phyloP scores from a whole-genome alignment of 257 asterid genomes.

The Ophiorrhiza pumila region DNA sequence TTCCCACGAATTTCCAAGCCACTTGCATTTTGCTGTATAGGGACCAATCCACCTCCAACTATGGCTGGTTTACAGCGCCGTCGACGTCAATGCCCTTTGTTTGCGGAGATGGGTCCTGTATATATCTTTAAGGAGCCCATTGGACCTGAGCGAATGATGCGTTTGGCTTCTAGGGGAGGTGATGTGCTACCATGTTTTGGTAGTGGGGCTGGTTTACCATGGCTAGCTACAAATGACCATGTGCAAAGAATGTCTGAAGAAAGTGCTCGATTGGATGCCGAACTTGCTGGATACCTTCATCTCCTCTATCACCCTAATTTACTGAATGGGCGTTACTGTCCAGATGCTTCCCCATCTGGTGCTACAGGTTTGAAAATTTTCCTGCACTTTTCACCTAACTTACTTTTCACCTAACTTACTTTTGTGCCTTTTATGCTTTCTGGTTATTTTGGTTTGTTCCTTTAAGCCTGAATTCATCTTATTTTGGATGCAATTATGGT shows the following conservation, averaged over 20 bases:
- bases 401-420: not conserved
- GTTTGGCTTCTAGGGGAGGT: slow-evolving; percentile 87
- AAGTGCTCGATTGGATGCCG: slow-evolving; percentile 74
- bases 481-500: not conserved
- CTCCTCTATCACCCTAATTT: slow-evolving; percentile 88
- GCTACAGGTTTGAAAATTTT: slow-evolving; percentile 62
- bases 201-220: slow-evolving; percentile 77
- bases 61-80: slow-evolving; percentile 99
- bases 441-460: slow-evolving; percentile 1
- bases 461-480: not conserved
- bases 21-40: slow-evolving; percentile 98
- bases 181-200: slow-evolving; percentile 95
- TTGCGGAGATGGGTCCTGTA: slow-evolving; percentile 98
- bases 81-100: slow-evolving; percentile 97
- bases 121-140: slow-evolving; percentile 86
- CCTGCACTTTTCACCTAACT: slow-evolving; percentile 10
- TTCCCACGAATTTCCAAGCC: slow-evolving; percentile 96
- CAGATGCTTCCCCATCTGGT: slow-evolving; percentile 97
- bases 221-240: slow-evolving; percentile 76
- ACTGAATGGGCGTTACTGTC: slow-evolving; percentile 92
- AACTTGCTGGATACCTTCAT: slow-evolving; percentile 82
- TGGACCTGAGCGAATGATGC: slow-evolving; percentile 87
- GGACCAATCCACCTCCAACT: slow-evolving; percentile 99
- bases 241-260: slow-evolving; percentile 60
- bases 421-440: slow-evolving; percentile 1